These are phyloP conservation scores for Rhodotorula sp. DNA, from an alignment of 1,284 basidiomycete species.

Conservation along the genomic window DNA sequence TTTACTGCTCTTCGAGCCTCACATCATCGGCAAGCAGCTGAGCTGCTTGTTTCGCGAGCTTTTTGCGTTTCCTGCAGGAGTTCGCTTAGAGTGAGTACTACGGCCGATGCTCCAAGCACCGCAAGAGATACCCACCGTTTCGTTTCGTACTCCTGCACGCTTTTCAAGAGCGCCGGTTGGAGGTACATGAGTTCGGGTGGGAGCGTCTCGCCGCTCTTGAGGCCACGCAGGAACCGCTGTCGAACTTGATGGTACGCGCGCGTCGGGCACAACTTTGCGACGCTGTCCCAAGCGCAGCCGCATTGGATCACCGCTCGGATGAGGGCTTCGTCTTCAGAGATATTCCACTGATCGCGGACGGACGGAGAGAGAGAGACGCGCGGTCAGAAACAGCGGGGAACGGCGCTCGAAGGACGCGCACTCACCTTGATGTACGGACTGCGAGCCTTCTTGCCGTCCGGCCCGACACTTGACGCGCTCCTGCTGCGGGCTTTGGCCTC, in stretches of 20 bases:
- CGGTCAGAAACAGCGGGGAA: not conserved
- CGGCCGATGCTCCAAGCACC: not conserved
- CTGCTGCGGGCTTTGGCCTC: not conserved
- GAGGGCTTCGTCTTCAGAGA: constrained; percentile 41
- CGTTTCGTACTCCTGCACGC: constrained; percentile 29
- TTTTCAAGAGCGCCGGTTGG: constrained; percentile 21
- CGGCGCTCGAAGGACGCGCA: not conserved
- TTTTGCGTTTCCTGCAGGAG: constrained; percentile 4
- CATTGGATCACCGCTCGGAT: constrained; percentile 37
- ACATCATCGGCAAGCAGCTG: not conserved
- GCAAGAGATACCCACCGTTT: constrained; percentile 9
- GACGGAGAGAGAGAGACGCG: not conserved
- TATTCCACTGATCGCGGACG: constrained; percentile 27
- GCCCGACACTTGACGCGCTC: not conserved
- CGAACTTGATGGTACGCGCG: constrained; percentile 42
- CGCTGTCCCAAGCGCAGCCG: constrained; percentile 43
- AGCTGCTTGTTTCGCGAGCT: constrained; percentile 2
- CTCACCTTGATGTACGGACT: constrained; percentile 37
- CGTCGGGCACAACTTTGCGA: constrained; percentile 38
- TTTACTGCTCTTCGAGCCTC: not conserved
- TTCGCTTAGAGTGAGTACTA: not conserved
- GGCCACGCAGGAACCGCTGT: constrained; percentile 24
- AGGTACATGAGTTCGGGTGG: constrained; percentile 33
- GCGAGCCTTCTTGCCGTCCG: constrained; percentile 20
- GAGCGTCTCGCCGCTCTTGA: constrained; percentile 29